Base-by-base conservation (phyloP, 2,329 filamentous ascomycete species). In the Ustulina deusta region DNA sequence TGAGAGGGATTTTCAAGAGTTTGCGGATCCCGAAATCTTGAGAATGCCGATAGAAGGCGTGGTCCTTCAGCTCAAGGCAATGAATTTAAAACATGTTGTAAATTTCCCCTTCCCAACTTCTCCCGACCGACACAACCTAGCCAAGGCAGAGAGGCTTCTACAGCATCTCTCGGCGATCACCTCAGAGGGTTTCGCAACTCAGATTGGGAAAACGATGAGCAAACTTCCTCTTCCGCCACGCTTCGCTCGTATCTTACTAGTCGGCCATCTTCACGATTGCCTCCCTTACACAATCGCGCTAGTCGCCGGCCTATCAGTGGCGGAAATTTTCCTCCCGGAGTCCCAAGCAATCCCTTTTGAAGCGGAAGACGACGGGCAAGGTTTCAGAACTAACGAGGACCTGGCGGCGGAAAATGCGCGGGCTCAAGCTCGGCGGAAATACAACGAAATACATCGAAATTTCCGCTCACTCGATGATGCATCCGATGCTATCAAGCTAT, bases 71-170 rank as follows among this genome's bases (percentile, higher is more conserved):
- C 88, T 99, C 74, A 99, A 98, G 83, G 90, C 91, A 58, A 97
- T 99, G 93, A 93, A 94, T 62, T 87, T 97, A 36, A 92, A 95
- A 68, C 90, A 94, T 65, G 91, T 99, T 7, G 87, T 93, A 77
- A 97, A 96, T 79, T 99, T 99, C 78, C 96, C 97, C 0, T 99
- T 98, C 78, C 96, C 96, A 3, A 98, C 95, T 15, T 90, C 94
- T 0, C 96, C 96, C 1, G 91, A 94, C 74, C 86, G 90, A 15
- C 84, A 89, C 61, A 93, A 90, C 70, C 84, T 99, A 22, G 87
- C 88, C 56, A 93, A 91, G 76, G 94, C 96, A 0, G 96, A 99
- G 81, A 93, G 91, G 75, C 85, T 97, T 7, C 84, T 99, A 9
- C 90, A 88, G 54, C 97, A 97, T 77, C 86, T 99, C 3, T 93